These are phyloP conservation scores for Posidonia oceanica DNA, from an alignment of 116 monocot genomes.

Conservation along the genomic window DNA sequence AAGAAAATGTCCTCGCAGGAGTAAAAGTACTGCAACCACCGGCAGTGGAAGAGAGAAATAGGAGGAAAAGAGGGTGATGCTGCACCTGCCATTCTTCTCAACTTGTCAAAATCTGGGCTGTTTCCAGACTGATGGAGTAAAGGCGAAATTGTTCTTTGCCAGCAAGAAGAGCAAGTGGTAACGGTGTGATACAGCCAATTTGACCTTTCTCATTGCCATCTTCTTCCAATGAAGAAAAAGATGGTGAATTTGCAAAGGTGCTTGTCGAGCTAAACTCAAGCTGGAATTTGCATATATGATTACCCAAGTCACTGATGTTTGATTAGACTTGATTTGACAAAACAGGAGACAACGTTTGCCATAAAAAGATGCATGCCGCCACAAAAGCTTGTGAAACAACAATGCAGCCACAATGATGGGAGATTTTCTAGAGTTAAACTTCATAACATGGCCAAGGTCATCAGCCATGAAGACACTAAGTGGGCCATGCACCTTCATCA, in stretches of 20 bases:
- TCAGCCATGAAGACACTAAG: neutral
- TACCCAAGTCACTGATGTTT: neutral
- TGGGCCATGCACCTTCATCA: neutral
- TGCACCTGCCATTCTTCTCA: constrained; percentile 5
- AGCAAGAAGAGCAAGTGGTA: neutral
- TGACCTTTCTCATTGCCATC: neutral
- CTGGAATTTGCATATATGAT: constrained; percentile 1
- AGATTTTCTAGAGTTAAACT: neutral
- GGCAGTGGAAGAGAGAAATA: neutral
- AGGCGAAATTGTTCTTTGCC: neutral
- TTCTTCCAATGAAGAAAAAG: neutral
- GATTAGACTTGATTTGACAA: constrained; percentile 2
- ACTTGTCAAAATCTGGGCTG: too few species aligned
- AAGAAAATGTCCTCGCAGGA: neutral
- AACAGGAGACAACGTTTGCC: neutral
- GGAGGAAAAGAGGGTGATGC: neutral
- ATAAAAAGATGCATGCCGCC: constrained; percentile 1
- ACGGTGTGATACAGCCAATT: neutral
- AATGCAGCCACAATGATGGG: neutral
- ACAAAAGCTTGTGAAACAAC: neutral
- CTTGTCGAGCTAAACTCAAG: neutral
- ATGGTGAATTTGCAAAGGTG: neutral
- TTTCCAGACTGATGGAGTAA: neutral
- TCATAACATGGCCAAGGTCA: neutral
- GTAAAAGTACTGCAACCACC: constrained; percentile 5